Evolutionary conservation across 2,329 filamentous ascomycete genomes (phyloP).

Genomic region (Calonectria fujianensis): DNA sequence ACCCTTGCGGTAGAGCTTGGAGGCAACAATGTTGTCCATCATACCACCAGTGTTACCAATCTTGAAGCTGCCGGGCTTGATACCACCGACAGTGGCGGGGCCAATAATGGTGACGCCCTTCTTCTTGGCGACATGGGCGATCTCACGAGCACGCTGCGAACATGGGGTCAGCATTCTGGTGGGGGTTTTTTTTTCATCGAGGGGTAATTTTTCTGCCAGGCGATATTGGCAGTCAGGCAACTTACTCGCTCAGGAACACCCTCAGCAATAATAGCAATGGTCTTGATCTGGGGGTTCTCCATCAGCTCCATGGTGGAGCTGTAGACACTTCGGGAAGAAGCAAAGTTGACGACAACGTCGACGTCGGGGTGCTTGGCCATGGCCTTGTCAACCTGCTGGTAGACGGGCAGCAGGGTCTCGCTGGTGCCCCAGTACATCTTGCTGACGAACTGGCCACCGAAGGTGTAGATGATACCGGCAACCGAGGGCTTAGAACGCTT

Average conservation of each 20-base stretch:
- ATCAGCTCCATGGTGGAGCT: conserved; percentile 99
- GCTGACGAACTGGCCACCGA: conserved; percentile 99
- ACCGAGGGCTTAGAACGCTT: conserved; percentile 97
- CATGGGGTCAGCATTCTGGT: conserved; percentile 39
- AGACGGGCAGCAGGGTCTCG: conserved; percentile 98
- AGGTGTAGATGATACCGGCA: conserved; percentile 99
- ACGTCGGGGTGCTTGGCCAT: conserved; percentile 97
- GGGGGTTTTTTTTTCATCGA: background rate
- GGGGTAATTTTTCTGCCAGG: conserved; percentile 6
- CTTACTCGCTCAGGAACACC: conserved; percentile 97
- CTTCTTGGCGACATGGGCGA: conserved; percentile 96
- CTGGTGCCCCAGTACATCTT: conserved; percentile 99
- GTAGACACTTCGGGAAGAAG: conserved; percentile 98
- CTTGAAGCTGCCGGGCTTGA: conserved; percentile 99
- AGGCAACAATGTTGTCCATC: conserved; percentile 99
- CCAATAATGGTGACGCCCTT: conserved; percentile 99
- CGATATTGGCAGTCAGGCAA: conserved; percentile 51
- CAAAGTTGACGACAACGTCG: conserved; percentile 99
- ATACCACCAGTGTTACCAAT: conserved; percentile 99
- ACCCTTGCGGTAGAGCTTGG: conserved; percentile 99
- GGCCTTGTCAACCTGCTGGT: conserved; percentile 95
- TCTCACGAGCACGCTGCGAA: conserved; percentile 92
- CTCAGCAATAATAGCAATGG: conserved; percentile 99
- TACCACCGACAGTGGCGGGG: conserved; percentile 97
- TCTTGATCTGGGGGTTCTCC: conserved; percentile 97